phyloP scores from a whole-genome alignment of 2,329 filamentous ascomycete genomes.

The Pseudocercospora vitis region DNA sequence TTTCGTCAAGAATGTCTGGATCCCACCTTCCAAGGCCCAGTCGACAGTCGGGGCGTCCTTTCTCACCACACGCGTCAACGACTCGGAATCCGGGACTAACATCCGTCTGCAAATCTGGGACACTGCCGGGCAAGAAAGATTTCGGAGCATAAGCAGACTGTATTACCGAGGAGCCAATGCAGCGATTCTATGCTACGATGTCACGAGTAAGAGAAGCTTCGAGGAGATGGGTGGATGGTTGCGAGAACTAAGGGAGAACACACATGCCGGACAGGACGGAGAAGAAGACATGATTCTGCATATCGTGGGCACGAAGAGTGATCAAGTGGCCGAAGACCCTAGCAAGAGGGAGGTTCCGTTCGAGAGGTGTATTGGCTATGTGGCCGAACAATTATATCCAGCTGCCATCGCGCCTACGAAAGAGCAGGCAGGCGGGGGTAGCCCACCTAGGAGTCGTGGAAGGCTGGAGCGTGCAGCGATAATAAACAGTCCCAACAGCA shows the following conservation, averaged over 20 bases:
- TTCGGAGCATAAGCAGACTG: slow-evolving; percentile 87
- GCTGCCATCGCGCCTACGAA: slow-evolving; percentile 10
- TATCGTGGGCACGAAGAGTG: slow-evolving; percentile 91
- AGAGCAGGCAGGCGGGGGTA: slow-evolving; percentile 8
- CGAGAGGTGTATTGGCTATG: slow-evolving; percentile 92
- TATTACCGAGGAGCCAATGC: slow-evolving; percentile 97
- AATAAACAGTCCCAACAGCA: slow-evolving; percentile 45
- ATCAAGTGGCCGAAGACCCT: slow-evolving; percentile 85
- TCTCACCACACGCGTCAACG: slow-evolving; percentile 66
- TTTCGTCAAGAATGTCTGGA: slow-evolving; percentile 71
- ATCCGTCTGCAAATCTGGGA: slow-evolving; percentile 97
- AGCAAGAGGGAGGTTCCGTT: slow-evolving; percentile 80
- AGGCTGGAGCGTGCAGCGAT: slow-evolving; percentile 48
- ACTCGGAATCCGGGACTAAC: slow-evolving; percentile 79
- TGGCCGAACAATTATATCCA: slow-evolving; percentile 85
- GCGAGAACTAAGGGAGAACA: slow-evolving; percentile 41
- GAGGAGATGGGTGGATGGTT: slow-evolving; percentile 92
- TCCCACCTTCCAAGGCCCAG: slow-evolving; percentile 52
- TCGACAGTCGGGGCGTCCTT: slow-evolving; percentile 55
- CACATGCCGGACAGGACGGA: slow-evolving; percentile 23
- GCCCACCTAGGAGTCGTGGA: slow-evolving; percentile 39
- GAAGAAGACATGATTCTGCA: slow-evolving; percentile 75
- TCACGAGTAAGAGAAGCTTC: slow-evolving; percentile 82
- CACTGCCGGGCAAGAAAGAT: slow-evolving; percentile 92
- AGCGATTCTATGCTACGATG: slow-evolving; percentile 91